phyloP scores from a whole-genome alignment of 495 filamentous ascomycete genomes.

The Penicillium cataractarum region DNA sequence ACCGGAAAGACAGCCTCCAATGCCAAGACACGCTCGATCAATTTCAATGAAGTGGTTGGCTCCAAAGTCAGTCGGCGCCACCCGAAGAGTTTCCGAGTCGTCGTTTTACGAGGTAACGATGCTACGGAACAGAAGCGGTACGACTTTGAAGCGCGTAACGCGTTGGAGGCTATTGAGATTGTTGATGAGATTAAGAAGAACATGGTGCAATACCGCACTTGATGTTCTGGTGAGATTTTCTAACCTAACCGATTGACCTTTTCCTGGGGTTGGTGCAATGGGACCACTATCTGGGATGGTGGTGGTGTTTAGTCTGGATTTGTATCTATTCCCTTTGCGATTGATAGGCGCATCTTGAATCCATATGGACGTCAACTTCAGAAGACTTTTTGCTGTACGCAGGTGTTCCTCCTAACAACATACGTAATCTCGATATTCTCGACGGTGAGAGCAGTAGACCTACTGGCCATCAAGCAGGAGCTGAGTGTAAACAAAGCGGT shows the following conservation, averaged over 20 bases:
- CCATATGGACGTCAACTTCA: background rate
- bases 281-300: background rate
- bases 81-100: slow-evolving; percentile 88
- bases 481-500: background rate
- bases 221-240: slow-evolving; percentile 10
- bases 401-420: background rate
- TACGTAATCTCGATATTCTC: too few relatives aligned
- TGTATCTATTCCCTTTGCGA: slow-evolving; percentile 10
- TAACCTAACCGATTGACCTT: slow-evolving; percentile 9
- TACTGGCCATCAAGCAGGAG: background rate
- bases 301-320: slow-evolving; percentile 4
- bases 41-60: slow-evolving; percentile 89
- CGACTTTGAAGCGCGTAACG: slow-evolving; percentile 88
- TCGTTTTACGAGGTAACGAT: slow-evolving; percentile 74
- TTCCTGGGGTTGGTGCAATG: background rate
- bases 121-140: slow-evolving; percentile 83
- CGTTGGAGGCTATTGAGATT: slow-evolving; percentile 82
- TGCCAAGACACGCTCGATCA: slow-evolving; percentile 83
- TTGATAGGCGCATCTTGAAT: slow-evolving; percentile 1
- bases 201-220: slow-evolving; percentile 56
- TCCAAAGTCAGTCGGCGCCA: slow-evolving; percentile 91
- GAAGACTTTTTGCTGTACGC: background rate
- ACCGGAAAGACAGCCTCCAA: slow-evolving; percentile 57
- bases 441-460: too few relatives aligned
- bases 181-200: slow-evolving; percentile 79